Evolutionary conservation across 2,329 filamentous ascomycete genomes (phyloP).

Genomic region (Xylariaceae sp.): DNA sequence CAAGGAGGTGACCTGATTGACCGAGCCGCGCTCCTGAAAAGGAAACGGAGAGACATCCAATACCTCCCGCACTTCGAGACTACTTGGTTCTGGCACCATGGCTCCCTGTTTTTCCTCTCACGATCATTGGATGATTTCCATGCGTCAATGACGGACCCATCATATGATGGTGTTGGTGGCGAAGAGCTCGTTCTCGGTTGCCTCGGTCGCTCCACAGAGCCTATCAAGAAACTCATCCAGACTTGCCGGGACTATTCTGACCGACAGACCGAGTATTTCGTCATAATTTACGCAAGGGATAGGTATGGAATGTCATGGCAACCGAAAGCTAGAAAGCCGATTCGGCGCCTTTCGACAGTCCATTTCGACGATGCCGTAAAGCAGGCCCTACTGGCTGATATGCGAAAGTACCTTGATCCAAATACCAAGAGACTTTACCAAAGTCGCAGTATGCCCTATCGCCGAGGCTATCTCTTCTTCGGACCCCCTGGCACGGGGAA

Average conservation of each 20-base stretch:
- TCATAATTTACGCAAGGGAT: constrained; percentile 47
- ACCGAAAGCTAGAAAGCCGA: constrained; percentile 47
- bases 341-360: constrained; percentile 49
- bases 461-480: constrained; percentile 41
- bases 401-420: constrained; percentile 51
- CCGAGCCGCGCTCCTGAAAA: constrained; percentile 40
- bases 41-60: constrained; percentile 40
- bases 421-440: constrained; percentile 56
- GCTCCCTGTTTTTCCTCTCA: constrained; percentile 44
- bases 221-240: constrained; percentile 45
- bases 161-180: constrained; percentile 45
- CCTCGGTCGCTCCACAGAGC: constrained; percentile 49
- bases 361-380: constrained; percentile 48
- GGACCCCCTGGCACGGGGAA: constrained; percentile 35
- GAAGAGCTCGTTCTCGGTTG: constrained; percentile 49
- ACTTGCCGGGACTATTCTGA: constrained; percentile 48
- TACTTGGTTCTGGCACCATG: constrained; percentile 49
- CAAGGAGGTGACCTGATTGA: constrained; percentile 33
- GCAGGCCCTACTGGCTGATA: constrained; percentile 46
- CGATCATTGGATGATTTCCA: constrained; percentile 40
- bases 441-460: constrained; percentile 63
- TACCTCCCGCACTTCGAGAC: constrained; percentile 45
- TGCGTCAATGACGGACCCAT: constrained; percentile 38
- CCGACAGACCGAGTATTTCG: constrained; percentile 47
- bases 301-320: constrained; percentile 48